phyloP scores from a whole-genome alignment of 2,329 filamentous ascomycete species.

The Claviceps sp. region DNA sequence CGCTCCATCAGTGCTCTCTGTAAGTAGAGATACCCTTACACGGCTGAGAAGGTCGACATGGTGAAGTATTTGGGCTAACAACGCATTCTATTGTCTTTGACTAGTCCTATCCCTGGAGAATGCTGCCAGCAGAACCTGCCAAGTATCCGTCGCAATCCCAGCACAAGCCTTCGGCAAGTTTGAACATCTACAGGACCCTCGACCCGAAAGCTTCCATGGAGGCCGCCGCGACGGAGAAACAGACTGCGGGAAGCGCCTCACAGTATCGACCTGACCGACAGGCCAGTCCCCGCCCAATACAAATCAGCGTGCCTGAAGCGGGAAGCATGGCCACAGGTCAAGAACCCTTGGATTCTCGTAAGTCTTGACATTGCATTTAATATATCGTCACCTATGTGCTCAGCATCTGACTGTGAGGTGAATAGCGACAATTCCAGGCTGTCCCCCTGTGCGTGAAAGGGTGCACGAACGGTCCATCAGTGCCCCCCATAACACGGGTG shows the following conservation, averaged over 20 bases:
- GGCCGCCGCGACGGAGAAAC: constrained; percentile 28
- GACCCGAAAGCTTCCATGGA: constrained; percentile 37
- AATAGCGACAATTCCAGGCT: constrained; percentile 52
- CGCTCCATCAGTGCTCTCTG: constrained; percentile 30
- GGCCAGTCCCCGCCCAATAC: constrained; percentile 42
- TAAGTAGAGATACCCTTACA: constrained; percentile 14
- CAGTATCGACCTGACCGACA: constrained; percentile 19
- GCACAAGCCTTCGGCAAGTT: constrained; percentile 31
- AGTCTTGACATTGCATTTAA: constrained; percentile 17
- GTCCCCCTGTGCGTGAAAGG: constrained; percentile 49
- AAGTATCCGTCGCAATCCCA: constrained; percentile 51
- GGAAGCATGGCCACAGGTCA: constrained; percentile 58
- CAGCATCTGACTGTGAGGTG: constrained; percentile 8
- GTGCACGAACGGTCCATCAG: constrained; percentile 52
- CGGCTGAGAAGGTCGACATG: too few relatives aligned
- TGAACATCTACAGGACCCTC: constrained; percentile 29
- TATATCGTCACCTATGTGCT: not conserved
- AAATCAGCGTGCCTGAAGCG: constrained; percentile 50
- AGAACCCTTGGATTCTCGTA: constrained; percentile 60
- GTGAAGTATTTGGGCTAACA: too few relatives aligned
- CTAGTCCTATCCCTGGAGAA: constrained; percentile 43
- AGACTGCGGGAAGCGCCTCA: constrained; percentile 18
- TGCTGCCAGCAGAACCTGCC: constrained; percentile 40
- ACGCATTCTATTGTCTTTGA: constrained; percentile 14
- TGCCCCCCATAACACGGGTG: constrained; percentile 27